Conservation (phyloP, 108 stramenopile species). For the Cyclotella choctawhatcheeana region DNA sequence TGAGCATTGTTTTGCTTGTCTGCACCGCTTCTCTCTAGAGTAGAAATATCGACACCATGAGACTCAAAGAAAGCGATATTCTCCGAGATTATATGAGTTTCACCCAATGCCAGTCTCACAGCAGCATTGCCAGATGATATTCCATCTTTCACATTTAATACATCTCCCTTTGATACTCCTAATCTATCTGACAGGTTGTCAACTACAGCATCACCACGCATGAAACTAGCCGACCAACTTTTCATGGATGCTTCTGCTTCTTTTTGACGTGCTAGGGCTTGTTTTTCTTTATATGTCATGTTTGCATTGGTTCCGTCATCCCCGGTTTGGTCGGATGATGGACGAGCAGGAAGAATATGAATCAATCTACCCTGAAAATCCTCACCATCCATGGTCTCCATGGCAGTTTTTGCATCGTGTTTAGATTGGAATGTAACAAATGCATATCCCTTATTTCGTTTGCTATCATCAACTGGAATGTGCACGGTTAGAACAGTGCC, state of each 20-base stretch:
- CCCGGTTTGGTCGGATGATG: slow-evolving; percentile 42
- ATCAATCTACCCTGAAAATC: slow-evolving; percentile 91
- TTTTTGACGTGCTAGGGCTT: slow-evolving; percentile 88
- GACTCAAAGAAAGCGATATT: slow-evolving; percentile 88
- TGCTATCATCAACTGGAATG: slow-evolving; percentile 93
- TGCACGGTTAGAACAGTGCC: slow-evolving; percentile 87
- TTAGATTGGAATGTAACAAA: slow-evolving; percentile 85
- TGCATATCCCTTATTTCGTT: slow-evolving; percentile 93
- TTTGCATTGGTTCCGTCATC: slow-evolving; percentile 29
- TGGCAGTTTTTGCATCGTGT: slow-evolving; percentile 65
- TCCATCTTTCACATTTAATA: slow-evolving; percentile 92
- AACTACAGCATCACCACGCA: slow-evolving; percentile 95
- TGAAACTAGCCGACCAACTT: slow-evolving; percentile 95
- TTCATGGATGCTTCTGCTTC: slow-evolving; percentile 64
- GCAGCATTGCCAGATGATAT: slow-evolving; percentile 87
- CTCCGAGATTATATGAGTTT: slow-evolving; percentile 95
- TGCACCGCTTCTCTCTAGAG: slow-evolving; percentile 64
- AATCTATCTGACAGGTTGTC: slow-evolving; percentile 90
- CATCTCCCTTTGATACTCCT: slow-evolving; percentile 88
- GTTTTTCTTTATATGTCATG: slow-evolving; percentile 87
- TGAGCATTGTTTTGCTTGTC: slow-evolving; percentile 22
- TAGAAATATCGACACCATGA: slow-evolving; percentile 91
- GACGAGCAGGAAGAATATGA: slow-evolving; percentile 83
- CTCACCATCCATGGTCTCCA: slow-evolving; percentile 63
- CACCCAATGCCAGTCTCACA: slow-evolving; percentile 93